Evolutionary conservation across 495 filamentous ascomycete species (phyloP), one percentile per base, ranked within the genome.

Genomic region (Letharia columbiana): DNA sequence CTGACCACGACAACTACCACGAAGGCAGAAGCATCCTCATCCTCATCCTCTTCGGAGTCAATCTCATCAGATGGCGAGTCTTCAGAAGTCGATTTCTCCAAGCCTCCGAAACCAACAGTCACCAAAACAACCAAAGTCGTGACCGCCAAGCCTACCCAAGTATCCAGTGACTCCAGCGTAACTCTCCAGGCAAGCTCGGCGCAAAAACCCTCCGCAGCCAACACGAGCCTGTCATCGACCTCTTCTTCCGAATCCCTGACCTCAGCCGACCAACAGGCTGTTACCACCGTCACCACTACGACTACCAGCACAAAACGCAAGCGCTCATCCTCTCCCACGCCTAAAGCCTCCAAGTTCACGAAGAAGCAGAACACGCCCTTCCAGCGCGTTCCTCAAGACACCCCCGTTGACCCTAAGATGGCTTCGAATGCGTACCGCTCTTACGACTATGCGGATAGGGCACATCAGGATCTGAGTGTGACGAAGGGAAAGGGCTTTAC

Each of bases 401-500:
- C 68, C 33, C 40, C 64, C 31, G 62, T 77, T 23, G 89, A 92
- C 71, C 82, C 83, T 18, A 75, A 81, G 57, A 81, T 87, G 64
- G 74, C 80, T 1, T 82, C 78, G 35, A 97, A 94, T 77, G 82
- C 82, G 7, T 97, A 92, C 73, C 80, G 89, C 42, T 77, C 85
- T 7, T 91, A 96, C 70, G 91, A 91, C 47, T 99, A 97, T 73
- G 92, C 92, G 9, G 86, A 93, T 62, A 86, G 86, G 62, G 95
- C 95, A 44, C 89, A 89, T 70, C 82, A 89, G 66, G 93, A 97
- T 74, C 77, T 99, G 60, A 90, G 88, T 40, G 84, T 96, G 35
- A 97, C 93, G 37, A 91, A 87, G 73, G 95, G 95, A 64, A 98
- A 96, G 80, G 90, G 91, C 18, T 99, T 99, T 78, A 99, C 93